Evolutionary conservation across 139 green algal genomes (phyloP), one percentile per base, ranked within the genome.

Genomic region (Marvania coccoides): DNA sequence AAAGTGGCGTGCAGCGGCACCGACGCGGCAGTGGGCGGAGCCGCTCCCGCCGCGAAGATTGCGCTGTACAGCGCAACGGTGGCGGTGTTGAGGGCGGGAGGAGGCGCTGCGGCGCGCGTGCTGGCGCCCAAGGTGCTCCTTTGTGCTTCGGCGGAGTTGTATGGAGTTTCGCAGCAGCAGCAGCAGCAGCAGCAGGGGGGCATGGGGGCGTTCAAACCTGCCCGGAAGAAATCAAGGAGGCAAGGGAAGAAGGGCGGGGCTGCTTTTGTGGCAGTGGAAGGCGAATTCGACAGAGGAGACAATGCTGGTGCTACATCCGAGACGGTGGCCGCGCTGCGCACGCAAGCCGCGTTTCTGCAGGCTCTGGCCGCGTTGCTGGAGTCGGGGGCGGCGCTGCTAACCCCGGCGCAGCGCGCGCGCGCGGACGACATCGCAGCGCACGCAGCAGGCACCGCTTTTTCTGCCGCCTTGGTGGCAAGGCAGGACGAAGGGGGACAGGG

Each of bases 371-470:
- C 53, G 6, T 28, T 81, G 61, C 46, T 66, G 19, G 46, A 47
- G 36, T 40, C 42, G 24, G 73, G 67, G 29, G 62, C 63, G 2
- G 39, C 62, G 28, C 58, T 70, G 53, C 56, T 85, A 38, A 4
- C 69, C 2, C 14, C 65, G 12, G 68, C 70, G 23, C 28, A 78
- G 29, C 67, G 74, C 1, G 47, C 47, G 3, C 68, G 79, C 47
- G 26, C 75, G 10, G 82, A 88, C 61, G 80, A 78, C 13, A 30
- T 80, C 2, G 68, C 69, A 0, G 74, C 67, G 26, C 82, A 88
- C 60, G 59, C 67, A 36, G 77, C 77, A 2, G 37, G 53, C 15
- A 71, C 72, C 3, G 35, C 61, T 6, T 55, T 62, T 1, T 67
- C 74, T 5, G 80, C 69, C 2, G 42, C 56, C 8, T 5, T 62